Base-by-base conservation (phyloP, 306 rosid species). In the Ormosia emarginata region DNA sequence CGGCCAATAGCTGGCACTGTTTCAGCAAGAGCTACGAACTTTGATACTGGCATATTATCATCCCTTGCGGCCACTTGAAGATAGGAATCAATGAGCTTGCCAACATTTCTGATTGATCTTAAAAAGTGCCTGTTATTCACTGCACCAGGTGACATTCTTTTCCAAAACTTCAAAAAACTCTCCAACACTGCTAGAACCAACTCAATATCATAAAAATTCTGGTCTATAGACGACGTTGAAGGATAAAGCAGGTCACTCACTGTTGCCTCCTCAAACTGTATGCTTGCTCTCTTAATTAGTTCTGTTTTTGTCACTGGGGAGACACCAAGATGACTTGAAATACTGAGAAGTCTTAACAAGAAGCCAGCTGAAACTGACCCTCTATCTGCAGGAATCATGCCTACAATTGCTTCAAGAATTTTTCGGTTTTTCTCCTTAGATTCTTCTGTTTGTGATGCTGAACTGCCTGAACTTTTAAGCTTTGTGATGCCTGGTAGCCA, bases 51-150 rank as follows among this genome's bases (percentile, higher is more conserved):
- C 97, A 93, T 88, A 12, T 89, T 87, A 43, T 50, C 88, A 85
- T 93, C 98, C 82, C 81, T 90, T 47, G 95, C 98, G 10, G 92
- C 89, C 49, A 89, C 92, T 84, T 91, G 98, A 74, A 95, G 97
- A 79, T 95, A 95, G n/a, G 92, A 86, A 90, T 95, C 99, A 34
- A 95, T 80, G 79, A 95, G 88, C 87, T 90, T 95, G 65, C 92
- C 94, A 41, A 91, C 92, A 52, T 87, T 92, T 82, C 90, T 86
- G 8, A 95, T 77, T 49, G 97, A 89, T 77, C 77, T 84, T 14
- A 88, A 62, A 33, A 88, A 65, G 78, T 85, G 84, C 40, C 74
- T 85, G 79, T 82, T 86, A 65, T 92, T 92, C 39, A 79, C 86
- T 43, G 84, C 84, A 59, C 88, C 84, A 40, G 94, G 85, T 52